Conservation (phyloP, 495 filamentous ascomycete genomes). For the Penicillium taxi region DNA sequence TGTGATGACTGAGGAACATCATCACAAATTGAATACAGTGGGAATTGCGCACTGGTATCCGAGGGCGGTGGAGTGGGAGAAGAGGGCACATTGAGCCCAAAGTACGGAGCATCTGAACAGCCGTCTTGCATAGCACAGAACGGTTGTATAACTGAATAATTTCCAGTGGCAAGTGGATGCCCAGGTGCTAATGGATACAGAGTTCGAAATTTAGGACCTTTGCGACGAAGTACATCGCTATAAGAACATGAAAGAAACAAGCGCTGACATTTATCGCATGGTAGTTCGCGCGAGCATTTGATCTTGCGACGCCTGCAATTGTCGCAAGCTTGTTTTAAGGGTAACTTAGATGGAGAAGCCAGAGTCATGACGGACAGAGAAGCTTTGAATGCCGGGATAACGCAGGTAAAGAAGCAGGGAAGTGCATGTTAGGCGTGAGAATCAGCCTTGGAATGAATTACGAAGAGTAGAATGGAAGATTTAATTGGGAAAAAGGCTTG, state of each 20-base stretch:
- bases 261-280: conserved; percentile 40
- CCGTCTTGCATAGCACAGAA: conserved; percentile 17
- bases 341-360: conserved; percentile 17
- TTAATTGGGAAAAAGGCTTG: no score
- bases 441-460: no score
- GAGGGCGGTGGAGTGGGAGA: conserved; percentile 28
- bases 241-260: conserved; percentile 41
- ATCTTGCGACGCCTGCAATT: conserved; percentile 41
- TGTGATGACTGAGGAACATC: conserved; percentile 23
- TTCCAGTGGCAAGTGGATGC: conserved; percentile 27
- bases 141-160: conserved; percentile 10
- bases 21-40: conserved; percentile 18
- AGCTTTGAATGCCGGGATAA: no score
- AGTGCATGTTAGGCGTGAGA: no score
- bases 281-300: conserved; percentile 37
- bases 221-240: conserved; percentile 36
- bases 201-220: conserved; percentile 40
- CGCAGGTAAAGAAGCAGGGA: no score
- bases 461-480: no score
- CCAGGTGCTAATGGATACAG: conserved; percentile 38
- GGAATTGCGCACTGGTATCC: conserved; percentile 17
- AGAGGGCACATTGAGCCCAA: conserved; percentile 16
- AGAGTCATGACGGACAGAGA: conserved; percentile 21
- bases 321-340: conserved; percentile 38
- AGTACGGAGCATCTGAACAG: conserved; percentile 10